Base-by-base conservation (phyloP, 2,329 filamentous ascomycete genomes). In the Colletotrichum ledebouriae region DNA sequence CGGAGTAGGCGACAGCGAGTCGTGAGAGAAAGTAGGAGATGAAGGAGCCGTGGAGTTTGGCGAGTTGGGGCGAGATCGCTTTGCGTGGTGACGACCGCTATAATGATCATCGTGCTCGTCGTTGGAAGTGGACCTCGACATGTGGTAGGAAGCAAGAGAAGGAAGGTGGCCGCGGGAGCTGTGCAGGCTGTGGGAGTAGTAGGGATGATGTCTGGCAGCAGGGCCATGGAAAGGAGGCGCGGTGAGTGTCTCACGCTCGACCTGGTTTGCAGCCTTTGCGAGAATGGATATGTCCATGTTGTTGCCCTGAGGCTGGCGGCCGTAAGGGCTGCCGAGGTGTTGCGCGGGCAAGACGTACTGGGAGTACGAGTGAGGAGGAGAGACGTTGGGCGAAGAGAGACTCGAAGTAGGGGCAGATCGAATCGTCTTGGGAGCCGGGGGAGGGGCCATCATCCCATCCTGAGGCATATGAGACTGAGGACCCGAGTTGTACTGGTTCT, bases 1-100 rank as follows among this genome's bases (percentile, higher is more conserved):
- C 11, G 95, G 96, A 2, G 95, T 99, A 4, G 95, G 96, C 10
- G 95, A 98, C 53, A 95, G 87, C 11, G 95, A 98, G 80, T 97
- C 94, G 81, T 98, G 94, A 2, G 95, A 98, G 79, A 98, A 97
- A 3, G 94, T 98, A 29, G 95, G 95, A 37, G 95, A 98, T 29
- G 95, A 97, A 20, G 96, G 96, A 55, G 95, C 95, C 2, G 95
- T 98, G 9, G 94, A 98, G 81, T 97, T 94, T 60, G 95, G 96
- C 41, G 95, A 98, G 78, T 94, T 96, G 49, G 96, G 95, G 73
- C 95, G 86, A 69, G 95, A 98, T 71, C 94, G 90, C 85, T 98
- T 98, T 29, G 92, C 87, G 74, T 91, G 89, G 69, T 92, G 87
- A 49, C 82, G 84, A 57, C 89, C 89, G 58, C 84, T 81, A 78